Percentiles rank a stretch among this genome's conserved stretches.
phyloP scores from a whole-genome alignment of 768 basidiomycete species.

The Sarcodon sp. region DNA sequence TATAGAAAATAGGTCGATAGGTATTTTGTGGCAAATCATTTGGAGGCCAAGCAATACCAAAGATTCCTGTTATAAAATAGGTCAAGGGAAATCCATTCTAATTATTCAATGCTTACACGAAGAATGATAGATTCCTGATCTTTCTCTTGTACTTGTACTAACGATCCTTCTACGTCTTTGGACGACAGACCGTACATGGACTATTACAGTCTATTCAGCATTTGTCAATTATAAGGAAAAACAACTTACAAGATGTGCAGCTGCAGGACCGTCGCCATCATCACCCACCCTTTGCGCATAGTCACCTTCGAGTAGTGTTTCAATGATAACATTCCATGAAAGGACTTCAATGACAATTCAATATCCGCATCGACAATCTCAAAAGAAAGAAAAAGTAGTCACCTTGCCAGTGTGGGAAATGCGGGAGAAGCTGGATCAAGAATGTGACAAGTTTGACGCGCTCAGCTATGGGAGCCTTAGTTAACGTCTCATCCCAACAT shows the following conservation, averaged over 20 bases:
- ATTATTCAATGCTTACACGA: constrained; percentile 21
- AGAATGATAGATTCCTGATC: constrained; percentile 27
- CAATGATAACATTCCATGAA: constrained; percentile 50
- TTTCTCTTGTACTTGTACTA: constrained; percentile 26
- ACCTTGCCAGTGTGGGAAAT: constrained; percentile 63
- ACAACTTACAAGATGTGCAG: constrained; percentile 27
- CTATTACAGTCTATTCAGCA: constrained; percentile 12
- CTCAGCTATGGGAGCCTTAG: constrained; percentile 41
- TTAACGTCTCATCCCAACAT: constrained; percentile 56
- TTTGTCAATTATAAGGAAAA: background rate
- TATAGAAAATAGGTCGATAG: constrained; percentile 35
- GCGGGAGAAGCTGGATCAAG: constrained; percentile 51
- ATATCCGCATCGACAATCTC: background rate
- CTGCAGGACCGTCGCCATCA: constrained; percentile 24
- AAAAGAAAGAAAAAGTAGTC: constrained; percentile 1
- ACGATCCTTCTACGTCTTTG: constrained; percentile 8
- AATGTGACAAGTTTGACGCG: constrained; percentile 48
- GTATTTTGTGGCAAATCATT: constrained; percentile 54
- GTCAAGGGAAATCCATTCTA: background rate
- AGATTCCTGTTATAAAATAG: constrained; percentile 27
- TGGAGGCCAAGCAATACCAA: constrained; percentile 45
- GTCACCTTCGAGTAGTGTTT: constrained; percentile 44
- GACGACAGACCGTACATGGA: constrained; percentile 32
- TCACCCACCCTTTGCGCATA: constrained; percentile 24
- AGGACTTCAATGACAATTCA: constrained; percentile 28